A percentile compares a stretch with the other conserved stretches of the same genome.
phyloP scores from a whole-genome alignment of 345 rosid genomes.

The Bruguiera sexangula region DNA sequence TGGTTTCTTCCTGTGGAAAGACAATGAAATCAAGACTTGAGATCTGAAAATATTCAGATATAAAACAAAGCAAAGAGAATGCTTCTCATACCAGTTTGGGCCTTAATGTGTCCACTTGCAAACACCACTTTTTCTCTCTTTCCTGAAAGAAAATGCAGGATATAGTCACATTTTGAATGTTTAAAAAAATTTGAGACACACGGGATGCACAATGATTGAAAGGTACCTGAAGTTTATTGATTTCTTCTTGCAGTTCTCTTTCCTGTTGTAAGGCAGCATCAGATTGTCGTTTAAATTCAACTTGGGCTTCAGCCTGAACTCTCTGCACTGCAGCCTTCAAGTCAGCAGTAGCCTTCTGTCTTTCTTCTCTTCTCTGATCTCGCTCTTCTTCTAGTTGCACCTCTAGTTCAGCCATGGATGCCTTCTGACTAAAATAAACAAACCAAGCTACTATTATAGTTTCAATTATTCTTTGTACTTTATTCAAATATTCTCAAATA shows the following conservation, averaged over 20 bases:
- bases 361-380: constrained; percentile 77
- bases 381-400: constrained; percentile 72
- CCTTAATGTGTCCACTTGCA: constrained; percentile 67
- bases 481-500: background rate
- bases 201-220: constrained; percentile 10
- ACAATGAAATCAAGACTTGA: constrained; percentile 5
- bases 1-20: constrained; percentile 67
- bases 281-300: constrained; percentile 59
- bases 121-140: constrained; percentile 69
- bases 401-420: constrained; percentile 71
- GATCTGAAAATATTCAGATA: background rate
- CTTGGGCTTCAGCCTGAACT: constrained; percentile 74
- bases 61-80: constrained; percentile 1
- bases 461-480: background rate
- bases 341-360: constrained; percentile 67
- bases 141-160: constrained; percentile 48
- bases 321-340: constrained; percentile 70
- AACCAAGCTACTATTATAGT: constrained; percentile 8
- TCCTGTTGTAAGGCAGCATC: constrained; percentile 62
- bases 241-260: constrained; percentile 73
- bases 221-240: constrained; percentile 76
- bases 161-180: constrained; percentile 15
- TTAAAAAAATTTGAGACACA: constrained; percentile 11
- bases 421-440: constrained; percentile 64
- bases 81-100: constrained; percentile 61